Percentiles rank a stretch among this genome's conserved stretches.
These are phyloP conservation scores for Aspergillus sparsus DNA, from an alignment of 495 filamentous ascomycete genomes.

Conservation along the genomic window DNA sequence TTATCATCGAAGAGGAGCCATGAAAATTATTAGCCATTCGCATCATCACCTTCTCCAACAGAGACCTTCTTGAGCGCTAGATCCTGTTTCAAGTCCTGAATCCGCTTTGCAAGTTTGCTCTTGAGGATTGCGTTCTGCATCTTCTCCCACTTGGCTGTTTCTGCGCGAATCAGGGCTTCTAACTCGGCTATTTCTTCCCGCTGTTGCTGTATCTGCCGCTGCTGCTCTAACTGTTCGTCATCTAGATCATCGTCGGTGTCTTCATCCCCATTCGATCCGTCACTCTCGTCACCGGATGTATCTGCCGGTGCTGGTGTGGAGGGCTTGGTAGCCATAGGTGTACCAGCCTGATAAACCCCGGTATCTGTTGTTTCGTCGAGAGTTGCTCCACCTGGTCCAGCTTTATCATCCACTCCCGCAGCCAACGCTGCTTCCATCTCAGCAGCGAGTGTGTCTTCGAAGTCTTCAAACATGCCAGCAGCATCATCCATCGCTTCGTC, in stretches of 20 bases:
- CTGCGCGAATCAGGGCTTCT: constrained; percentile 46
- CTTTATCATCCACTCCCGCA: constrained; percentile 51
- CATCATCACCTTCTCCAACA: constrained; percentile 44
- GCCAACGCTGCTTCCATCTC: constrained; percentile 58
- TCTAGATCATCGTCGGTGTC: constrained; percentile 62
- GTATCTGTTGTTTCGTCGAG: constrained; percentile 19
- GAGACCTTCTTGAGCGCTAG: constrained; percentile 52
- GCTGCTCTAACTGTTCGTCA: constrained; percentile 51
- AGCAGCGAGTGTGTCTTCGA: constrained; percentile 58
- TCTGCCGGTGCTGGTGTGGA: constrained; percentile 42
- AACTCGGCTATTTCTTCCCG: constrained; percentile 53
- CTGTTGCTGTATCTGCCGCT: constrained; percentile 51
- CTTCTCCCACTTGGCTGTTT: constrained; percentile 46
- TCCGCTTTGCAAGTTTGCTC: constrained; percentile 51
- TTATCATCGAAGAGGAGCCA: constrained; percentile 8
- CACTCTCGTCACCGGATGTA: constrained; percentile 49
- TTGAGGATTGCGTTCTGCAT: constrained; percentile 50
- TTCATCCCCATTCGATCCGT: constrained; percentile 61
- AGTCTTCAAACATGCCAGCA: constrained; percentile 55
- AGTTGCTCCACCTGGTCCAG: constrained; percentile 15
- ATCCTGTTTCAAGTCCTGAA: constrained; percentile 50
- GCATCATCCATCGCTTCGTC: constrained; percentile 42
- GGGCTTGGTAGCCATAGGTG: constrained; percentile 38
- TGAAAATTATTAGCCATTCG: constrained; percentile 28
- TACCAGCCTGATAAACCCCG: constrained; percentile 34